A percentile compares a stretch with the other conserved stretches of the same genome.
phyloP scores from a whole-genome alignment of 1,284 basidiomycete species.

The Spongispora temasekensis region DNA sequence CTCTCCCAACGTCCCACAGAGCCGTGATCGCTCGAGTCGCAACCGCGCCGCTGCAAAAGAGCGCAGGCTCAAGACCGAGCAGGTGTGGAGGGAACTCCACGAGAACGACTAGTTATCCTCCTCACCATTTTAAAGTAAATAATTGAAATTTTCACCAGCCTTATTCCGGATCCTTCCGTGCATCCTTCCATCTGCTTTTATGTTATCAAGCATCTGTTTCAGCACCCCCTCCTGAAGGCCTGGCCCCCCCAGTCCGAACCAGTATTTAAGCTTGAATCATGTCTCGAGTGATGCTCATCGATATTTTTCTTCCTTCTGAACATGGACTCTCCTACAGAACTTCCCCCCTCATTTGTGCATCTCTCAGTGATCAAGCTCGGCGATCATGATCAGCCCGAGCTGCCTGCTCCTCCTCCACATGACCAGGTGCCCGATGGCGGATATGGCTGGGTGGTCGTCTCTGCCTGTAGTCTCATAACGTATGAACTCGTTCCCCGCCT shows the following conservation, averaged over 20 bases:
- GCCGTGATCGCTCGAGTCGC: constrained; percentile 63
- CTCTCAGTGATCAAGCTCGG: background rate
- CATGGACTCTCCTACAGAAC: background rate
- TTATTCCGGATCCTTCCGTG: no score
- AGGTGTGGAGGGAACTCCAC: constrained; percentile 64
- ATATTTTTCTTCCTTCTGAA: background rate
- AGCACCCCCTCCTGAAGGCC: background rate
- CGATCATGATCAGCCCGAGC: background rate
- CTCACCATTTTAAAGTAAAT: no score
- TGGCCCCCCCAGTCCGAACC: no score
- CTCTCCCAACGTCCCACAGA: constrained; percentile 42
- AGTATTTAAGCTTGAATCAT: constrained; percentile 6
- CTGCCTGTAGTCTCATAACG: constrained; percentile 24
- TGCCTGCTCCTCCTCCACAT: background rate
- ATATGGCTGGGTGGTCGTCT: constrained; percentile 24
- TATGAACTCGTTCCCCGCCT: constrained; percentile 9
- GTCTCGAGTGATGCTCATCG: background rate
- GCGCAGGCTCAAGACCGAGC: constrained; percentile 54
- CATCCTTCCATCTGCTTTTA: no score
- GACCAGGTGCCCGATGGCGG: constrained; percentile 24
- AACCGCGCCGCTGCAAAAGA: constrained; percentile 72
- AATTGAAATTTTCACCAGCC: no score
- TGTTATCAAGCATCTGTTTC: constrained; percentile 3
- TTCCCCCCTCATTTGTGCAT: background rate
- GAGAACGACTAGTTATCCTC: constrained; percentile 38